Evolutionary conservation across 2,329 filamentous ascomycete species (phyloP), one percentile per base, ranked within the genome.

Genomic region (Neurospora sp.): DNA sequence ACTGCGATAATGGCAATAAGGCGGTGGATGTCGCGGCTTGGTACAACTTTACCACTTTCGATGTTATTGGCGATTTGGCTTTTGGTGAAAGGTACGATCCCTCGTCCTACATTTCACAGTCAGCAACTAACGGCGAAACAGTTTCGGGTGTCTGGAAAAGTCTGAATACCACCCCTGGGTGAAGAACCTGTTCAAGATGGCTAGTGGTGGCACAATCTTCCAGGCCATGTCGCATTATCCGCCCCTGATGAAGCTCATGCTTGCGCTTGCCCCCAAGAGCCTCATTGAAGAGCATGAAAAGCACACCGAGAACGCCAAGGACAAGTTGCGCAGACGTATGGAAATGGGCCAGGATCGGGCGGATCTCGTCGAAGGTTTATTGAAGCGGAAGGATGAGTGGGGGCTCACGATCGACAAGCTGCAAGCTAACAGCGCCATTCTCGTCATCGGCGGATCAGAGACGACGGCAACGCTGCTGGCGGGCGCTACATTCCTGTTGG

Each of bases 381-480:
- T 76, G 43, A 75, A 72, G 70, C 70, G 71, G 67, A 72, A 70
- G 17, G 75, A 76, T 36, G 74, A 75, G 70, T 75, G 73, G 73
- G 73, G 74, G 2, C 70, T 75, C 8, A 76, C 72, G 0, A 70
- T 76, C n/a, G 74, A 73, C 46, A 73, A 74, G 38, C 70, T 75
- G 6, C 72, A 74, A 38, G 73, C 72, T 1, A 76, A 76, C 68
- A 73, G 74, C 67, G 69, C 71, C n/a, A 73, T 78, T 11, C 73
- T 82, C 3, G 77, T 86, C 38, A 76, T 83, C 15, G 84, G 83
- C 6, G 84, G 84, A 4, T 83, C 82, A 3, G 84, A 86, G 73
- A 87, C 84, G 5, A 85, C 84, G 0, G 82, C 84, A 0, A 84
- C 83, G 0, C 76, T 82, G 2, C 77, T 86, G 17, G 76, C 79